Conservation (phyloP, 768 basidiomycete genomes). For the Russula virescens region DNA sequence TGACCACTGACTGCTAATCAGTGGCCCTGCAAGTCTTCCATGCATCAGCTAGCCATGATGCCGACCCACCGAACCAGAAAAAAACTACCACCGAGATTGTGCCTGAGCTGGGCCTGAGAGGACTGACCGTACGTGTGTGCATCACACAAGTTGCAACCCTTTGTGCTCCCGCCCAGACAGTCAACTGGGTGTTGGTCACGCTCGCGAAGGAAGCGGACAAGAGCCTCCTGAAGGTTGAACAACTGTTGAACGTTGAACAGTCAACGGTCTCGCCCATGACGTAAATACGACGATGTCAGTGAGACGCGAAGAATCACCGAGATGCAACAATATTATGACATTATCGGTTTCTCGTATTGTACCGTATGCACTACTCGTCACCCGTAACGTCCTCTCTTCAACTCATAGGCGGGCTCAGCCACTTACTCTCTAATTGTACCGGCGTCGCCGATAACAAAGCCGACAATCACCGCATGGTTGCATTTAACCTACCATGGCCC, state of each 20-base stretch:
- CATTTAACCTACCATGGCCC: constrained; percentile 48
- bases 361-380: constrained; percentile 31
- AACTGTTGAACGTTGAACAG: constrained; percentile 34
- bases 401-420: constrained; percentile 43
- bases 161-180: constrained; percentile 17
- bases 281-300: constrained; percentile 30
- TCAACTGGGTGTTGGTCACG: constrained; percentile 40
- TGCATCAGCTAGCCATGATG: not conserved
- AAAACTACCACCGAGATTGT: too few species aligned
- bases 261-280: too few species aligned
- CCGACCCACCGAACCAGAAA: not conserved
- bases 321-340: constrained; percentile 32
- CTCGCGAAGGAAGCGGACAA: constrained; percentile 36
- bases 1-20: not conserved
- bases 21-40: not conserved
- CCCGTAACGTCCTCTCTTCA: constrained; percentile 41
- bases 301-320: constrained; percentile 4
- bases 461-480: constrained; percentile 38
- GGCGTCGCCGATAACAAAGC: constrained; percentile 34
- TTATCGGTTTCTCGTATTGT: constrained; percentile 50
- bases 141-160: constrained; percentile 13
- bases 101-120: too few species aligned
- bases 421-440: constrained; percentile 34
- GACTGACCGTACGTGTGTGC: not conserved
- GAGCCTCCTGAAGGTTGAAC: constrained; percentile 36